A percentile compares a stretch with the other conserved stretches of the same genome.
phyloP scores from a whole-genome alignment of 495 filamentous ascomycete species.

The Neurospora sp. region DNA sequence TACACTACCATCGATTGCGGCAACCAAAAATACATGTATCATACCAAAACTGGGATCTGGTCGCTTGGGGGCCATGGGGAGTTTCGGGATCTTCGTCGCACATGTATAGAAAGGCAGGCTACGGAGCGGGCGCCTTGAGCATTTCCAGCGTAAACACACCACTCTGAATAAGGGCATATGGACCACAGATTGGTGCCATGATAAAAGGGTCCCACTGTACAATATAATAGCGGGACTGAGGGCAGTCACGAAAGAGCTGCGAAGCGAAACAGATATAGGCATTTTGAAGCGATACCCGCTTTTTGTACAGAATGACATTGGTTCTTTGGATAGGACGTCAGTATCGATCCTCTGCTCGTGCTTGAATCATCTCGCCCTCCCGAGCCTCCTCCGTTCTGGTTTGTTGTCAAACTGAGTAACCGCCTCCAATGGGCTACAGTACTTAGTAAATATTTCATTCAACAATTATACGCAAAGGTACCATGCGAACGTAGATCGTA shows the following conservation, averaged over 20 bases:
- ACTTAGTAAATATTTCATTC: background rate
- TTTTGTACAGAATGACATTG: background rate
- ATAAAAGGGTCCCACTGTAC: background rate
- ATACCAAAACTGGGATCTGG: conserved; percentile 15
- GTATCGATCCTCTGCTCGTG: background rate
- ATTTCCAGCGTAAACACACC: conserved; percentile 18
- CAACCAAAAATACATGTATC: conserved; percentile 13
- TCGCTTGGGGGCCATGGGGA: conserved; percentile 6
- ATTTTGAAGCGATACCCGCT: background rate
- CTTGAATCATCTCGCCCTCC: background rate
- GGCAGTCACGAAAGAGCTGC: background rate
- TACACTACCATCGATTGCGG: conserved; percentile 2
- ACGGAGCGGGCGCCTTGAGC: conserved; percentile 14
- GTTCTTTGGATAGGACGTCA: background rate
- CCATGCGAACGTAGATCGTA: background rate
- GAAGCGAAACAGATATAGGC: background rate
- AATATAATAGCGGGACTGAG: background rate
- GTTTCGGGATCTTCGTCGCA: conserved; percentile 5
- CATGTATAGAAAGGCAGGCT: conserved; percentile 10
- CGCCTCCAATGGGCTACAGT: background rate
- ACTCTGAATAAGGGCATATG: conserved; percentile 10
- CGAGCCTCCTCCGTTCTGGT: background rate
- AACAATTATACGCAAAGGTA: background rate
- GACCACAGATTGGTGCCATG: background rate
- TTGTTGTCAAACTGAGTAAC: background rate